Conservation (phyloP, 2,329 filamentous ascomycete genomes). For the Phyllosticta citribraziliensis region DNA sequence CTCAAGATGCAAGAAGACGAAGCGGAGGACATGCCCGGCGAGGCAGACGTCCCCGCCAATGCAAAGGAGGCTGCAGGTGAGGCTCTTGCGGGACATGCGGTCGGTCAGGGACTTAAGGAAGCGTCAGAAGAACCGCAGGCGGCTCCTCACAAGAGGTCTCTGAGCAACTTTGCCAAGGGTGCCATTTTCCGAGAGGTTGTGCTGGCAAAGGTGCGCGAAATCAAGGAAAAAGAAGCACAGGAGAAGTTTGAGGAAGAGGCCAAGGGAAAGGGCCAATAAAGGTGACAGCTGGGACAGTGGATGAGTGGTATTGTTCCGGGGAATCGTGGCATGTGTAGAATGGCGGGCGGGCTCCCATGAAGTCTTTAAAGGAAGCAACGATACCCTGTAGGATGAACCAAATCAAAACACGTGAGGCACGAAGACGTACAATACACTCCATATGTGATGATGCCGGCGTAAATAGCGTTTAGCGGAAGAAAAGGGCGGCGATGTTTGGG, state of each 20-base stretch:
- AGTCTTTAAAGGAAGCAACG: slow-evolving; percentile 14
- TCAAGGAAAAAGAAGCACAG: slow-evolving; percentile 76
- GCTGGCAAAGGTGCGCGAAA: slow-evolving; percentile 82
- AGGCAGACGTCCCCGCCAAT: slow-evolving; percentile 53
- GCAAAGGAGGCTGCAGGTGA: slow-evolving; percentile 46
- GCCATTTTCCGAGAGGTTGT: slow-evolving; percentile 93
- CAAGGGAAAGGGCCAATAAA: slow-evolving; percentile 18
- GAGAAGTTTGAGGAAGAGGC: slow-evolving; percentile 55
- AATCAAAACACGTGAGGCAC: slow-evolving; percentile 2
- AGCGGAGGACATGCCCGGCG: slow-evolving; percentile 54
- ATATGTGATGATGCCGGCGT: background rate
- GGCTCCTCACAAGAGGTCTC: slow-evolving; percentile 35
- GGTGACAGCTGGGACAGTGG: background rate
- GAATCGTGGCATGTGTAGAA: background rate
- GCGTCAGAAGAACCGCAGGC: background rate
- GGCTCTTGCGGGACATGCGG: slow-evolving; percentile 25
- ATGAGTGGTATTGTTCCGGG: background rate
- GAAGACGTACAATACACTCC: background rate
- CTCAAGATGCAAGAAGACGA: slow-evolving; percentile 92
- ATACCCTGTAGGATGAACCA: slow-evolving; percentile 19
- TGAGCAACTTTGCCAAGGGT: slow-evolving; percentile 51
- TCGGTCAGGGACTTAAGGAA: slow-evolving; percentile 10
- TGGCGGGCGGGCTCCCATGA: background rate
- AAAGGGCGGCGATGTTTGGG: background rate
- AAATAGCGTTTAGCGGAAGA: background rate